Evolutionary conservation across 2,329 filamentous ascomycete genomes (phyloP).

Genomic region (Alternaria sp.): DNA sequence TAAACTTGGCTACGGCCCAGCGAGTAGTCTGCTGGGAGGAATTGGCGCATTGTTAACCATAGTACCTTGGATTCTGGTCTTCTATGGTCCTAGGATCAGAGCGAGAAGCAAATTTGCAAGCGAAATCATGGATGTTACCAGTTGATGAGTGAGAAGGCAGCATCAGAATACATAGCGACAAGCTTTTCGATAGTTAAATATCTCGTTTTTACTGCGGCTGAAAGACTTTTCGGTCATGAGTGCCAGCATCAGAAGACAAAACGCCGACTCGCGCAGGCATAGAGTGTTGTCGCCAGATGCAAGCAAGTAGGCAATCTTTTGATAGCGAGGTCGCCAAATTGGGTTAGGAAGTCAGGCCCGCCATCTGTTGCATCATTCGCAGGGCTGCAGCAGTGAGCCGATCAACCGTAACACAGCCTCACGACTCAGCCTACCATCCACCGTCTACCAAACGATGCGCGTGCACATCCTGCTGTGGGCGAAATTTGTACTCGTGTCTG

Average conservation of each 20-base stretch:
- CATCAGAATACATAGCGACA: background rate
- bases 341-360: background rate
- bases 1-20: slow-evolving; percentile 74
- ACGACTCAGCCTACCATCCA: slow-evolving; percentile 4
- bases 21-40: slow-evolving; percentile 78
- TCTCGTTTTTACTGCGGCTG: background rate
- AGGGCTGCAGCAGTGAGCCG: background rate
- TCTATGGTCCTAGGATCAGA: slow-evolving; percentile 80
- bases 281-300: background rate
- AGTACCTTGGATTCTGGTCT: slow-evolving; percentile 87
- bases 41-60: slow-evolving; percentile 73
- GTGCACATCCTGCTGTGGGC: background rate
- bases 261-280: background rate
- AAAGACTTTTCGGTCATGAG: background rate
- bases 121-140: slow-evolving; percentile 41
- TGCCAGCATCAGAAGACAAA: background rate
- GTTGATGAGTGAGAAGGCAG: background rate
- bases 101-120: slow-evolving; percentile 78
- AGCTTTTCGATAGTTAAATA: background rate
- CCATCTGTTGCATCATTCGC: slow-evolving; percentile 14
- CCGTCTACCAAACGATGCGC: background rate
- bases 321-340: background rate
- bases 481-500: background rate
- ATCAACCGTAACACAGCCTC: slow-evolving; percentile 16
- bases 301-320: background rate